Percentiles rank a stretch among this genome's conserved stretches.
Evolutionary conservation across 2,329 filamentous ascomycete species (phyloP).

Genomic region (Gaeumannomyces sp.): DNA sequence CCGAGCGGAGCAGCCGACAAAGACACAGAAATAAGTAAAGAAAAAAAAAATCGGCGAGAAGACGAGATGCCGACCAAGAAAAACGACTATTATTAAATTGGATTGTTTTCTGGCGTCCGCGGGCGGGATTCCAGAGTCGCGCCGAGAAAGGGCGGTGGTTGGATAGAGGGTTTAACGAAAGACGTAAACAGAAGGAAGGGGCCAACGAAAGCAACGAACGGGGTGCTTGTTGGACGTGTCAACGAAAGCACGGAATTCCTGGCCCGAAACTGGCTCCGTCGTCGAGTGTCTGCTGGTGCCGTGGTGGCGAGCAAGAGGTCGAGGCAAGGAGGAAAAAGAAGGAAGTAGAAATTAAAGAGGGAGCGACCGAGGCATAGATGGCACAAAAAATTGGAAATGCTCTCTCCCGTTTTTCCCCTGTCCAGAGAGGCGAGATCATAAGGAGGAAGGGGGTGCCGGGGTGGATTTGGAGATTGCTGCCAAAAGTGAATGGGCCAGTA

Average conservation of each 20-base stretch:
- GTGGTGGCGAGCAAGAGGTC: not conserved
- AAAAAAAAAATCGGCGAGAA: not conserved
- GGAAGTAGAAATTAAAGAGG: constrained; percentile 1
- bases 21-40: not conserved
- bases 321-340: not conserved
- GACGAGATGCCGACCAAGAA: not conserved
- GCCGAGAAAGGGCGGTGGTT: not conserved
- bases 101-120: not conserved
- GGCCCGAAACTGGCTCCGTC: not conserved
- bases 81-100: constrained; percentile 5
- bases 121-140: constrained; percentile 4
- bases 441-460: not conserved
- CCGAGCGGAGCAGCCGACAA: not conserved
- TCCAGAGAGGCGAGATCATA: not conserved
- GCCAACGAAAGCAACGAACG: not conserved
- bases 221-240: not conserved
- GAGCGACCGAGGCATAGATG: constrained; percentile 1
- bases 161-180: constrained; percentile 1
- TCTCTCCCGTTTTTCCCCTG: not conserved
- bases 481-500: not conserved
- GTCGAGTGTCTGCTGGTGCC: not conserved
- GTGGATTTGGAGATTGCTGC: constrained; percentile 1
- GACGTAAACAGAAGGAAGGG: constrained; percentile 7
- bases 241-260: not conserved
- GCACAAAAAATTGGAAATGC: not conserved